Base-by-base conservation (phyloP, 2,329 filamentous ascomycete genomes). In the Aaosphaeria arxii region DNA sequence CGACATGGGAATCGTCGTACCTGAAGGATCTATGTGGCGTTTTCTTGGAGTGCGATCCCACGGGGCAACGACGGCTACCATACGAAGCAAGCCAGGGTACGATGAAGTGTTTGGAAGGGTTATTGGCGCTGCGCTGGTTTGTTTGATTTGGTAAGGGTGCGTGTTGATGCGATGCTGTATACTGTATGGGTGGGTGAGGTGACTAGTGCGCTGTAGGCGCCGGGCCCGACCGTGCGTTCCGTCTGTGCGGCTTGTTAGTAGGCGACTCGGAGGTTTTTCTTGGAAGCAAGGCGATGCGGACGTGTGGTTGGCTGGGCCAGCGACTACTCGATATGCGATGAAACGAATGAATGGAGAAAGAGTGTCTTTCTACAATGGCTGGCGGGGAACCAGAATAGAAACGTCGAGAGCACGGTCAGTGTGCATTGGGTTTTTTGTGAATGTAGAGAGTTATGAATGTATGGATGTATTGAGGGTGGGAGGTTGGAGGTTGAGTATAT, bases 281-380 rank as follows among this genome's bases (percentile, higher is more conserved):
- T 24, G 61, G 54, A 54, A 55, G 54, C 49, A 64, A 47, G 52
- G 56, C 58, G 43, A 46, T 63, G 50, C 56, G 50, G 43, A 42
- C 47, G 36, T 56, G 62, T 64, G 45, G 70, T 70, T 70, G 66
- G 67, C 56, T 46, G 42, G 35, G 40, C 41, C 60, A 64, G 67
- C 67, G 67, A 67, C 66, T 70, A 66, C 65, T 70, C 66, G 53
- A 60, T 55, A 64, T 62, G 36, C 49, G 52, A 55, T 70, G 65
- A 69, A 70, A 70, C 67, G 54, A 55, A 53, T 51, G 40, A 49
- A 49, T 24, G 17, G 17, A 24, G 17, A 24, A 3, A 24, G 17
- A 24, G 17, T 24, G 55, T 61, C 58, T 56, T 62, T 55, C 33
- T 36, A 36, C 33, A 43, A 47, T 56, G 44, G 54, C 40, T 53